phyloP scores from a whole-genome alignment of 1,284 basidiomycete genomes.

The Amylostereum areolatum region DNA sequence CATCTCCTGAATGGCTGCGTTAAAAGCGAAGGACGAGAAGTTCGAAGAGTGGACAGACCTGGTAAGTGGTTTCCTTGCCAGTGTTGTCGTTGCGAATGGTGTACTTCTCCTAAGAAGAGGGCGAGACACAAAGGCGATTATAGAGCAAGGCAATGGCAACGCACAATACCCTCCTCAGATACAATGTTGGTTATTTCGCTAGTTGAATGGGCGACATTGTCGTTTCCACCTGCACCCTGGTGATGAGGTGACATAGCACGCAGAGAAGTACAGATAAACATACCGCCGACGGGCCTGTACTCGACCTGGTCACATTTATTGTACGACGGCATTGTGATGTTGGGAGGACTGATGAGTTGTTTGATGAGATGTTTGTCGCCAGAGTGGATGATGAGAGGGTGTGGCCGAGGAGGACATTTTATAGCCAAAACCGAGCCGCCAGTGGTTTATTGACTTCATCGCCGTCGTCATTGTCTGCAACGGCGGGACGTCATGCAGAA shows the following conservation, averaged over 20 bases:
- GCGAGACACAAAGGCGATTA: too few species aligned
- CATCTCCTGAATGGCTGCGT: background rate
- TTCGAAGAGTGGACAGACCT: background rate
- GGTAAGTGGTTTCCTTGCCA: constrained; percentile 1
- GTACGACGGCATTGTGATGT: background rate
- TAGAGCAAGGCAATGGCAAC: too few species aligned
- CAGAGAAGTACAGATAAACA: too few species aligned
- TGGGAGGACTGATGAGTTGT: too few species aligned
- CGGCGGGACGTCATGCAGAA: too few species aligned
- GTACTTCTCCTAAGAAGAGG: background rate
- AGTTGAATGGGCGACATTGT: background rate
- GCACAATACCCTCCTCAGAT: background rate
- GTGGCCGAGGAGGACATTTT: too few species aligned
- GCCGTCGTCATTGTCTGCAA: too few species aligned
- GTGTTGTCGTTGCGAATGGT: constrained; percentile 1
- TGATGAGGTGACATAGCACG: too few species aligned
- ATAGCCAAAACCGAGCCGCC: too few species aligned
- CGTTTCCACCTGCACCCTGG: background rate
- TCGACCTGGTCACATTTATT: background rate
- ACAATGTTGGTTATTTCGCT: background rate
- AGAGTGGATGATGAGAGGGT: too few species aligned
- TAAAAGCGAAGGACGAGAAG: background rate
- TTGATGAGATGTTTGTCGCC: too few species aligned
- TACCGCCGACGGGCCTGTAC: background rate
- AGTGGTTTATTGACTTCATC: too few species aligned